Conservation (phyloP, 192 early-diverging fungal genomes). For the Chytriomyces sp. region DNA sequence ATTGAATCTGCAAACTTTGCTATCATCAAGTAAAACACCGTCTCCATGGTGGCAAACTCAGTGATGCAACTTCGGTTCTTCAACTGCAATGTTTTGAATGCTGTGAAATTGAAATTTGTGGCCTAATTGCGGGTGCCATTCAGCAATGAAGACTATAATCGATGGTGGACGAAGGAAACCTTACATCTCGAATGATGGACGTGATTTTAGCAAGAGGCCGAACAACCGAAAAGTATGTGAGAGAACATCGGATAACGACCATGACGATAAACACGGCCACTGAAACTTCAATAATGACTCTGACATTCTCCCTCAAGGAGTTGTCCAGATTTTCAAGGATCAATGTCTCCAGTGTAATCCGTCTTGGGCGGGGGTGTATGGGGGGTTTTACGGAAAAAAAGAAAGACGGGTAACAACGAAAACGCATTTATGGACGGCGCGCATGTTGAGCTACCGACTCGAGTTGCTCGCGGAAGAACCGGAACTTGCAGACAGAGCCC, state of each 20-base stretch:
- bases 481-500: not conserved
- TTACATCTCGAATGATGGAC: not conserved
- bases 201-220: constrained; percentile 1
- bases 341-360: constrained; percentile 17
- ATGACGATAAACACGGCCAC: constrained; percentile 1
- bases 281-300: not conserved
- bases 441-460: too few species aligned
- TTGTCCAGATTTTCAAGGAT: not conserved
- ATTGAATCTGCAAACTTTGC: constrained; percentile 9
- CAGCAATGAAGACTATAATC: too few species aligned
- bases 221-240: not conserved
- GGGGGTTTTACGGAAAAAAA: not conserved
- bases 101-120: not conserved
- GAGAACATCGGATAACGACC: not conserved
- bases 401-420: not conserved
- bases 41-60: constrained; percentile 10
- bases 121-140: not conserved
- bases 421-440: not conserved
- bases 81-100: not conserved
- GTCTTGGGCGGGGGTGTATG: too few species aligned
- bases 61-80: not conserved
- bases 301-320: not conserved
- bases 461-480: too few species aligned
- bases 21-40: constrained; percentile 9
- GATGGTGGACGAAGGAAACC: not conserved